These are phyloP conservation scores for Colletotrichum sidae DNA, from an alignment of 2,329 filamentous ascomycete genomes.

Conservation along the genomic window DNA sequence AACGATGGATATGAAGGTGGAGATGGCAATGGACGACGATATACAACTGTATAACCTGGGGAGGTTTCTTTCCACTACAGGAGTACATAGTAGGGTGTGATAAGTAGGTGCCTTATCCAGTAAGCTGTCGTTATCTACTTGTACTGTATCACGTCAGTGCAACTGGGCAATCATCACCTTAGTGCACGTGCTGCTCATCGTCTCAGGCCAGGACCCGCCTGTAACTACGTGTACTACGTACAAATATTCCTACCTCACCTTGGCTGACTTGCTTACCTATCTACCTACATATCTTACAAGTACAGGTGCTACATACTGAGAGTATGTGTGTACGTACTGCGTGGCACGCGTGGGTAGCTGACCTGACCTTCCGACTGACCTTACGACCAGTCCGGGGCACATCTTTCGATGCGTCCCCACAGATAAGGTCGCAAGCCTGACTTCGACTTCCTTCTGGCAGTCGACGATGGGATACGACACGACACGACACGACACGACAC, in stretches of 20 bases:
- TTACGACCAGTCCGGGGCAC: conserved; percentile 14
- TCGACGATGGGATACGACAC: too few relatives aligned
- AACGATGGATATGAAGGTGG: too few relatives aligned
- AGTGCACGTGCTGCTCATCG: background rate
- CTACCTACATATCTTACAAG: background rate
- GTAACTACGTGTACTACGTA: background rate
- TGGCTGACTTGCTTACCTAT: background rate
- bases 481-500: too few relatives aligned
- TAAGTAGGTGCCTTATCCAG: background rate
- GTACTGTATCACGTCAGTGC: background rate
- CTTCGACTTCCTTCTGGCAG: background rate
- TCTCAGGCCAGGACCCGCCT: conserved; percentile 12
- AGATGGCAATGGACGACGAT: too few relatives aligned
- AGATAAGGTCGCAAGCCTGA: conserved; percentile 32
- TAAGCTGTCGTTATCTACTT: background rate
- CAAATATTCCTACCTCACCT: background rate
- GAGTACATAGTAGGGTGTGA: too few relatives aligned
- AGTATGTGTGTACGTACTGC: background rate
- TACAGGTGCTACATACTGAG: background rate
- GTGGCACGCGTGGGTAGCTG: too few relatives aligned
- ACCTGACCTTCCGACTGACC: background rate
- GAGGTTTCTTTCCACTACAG: too few relatives aligned
- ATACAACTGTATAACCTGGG: too few relatives aligned
- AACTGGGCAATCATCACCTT: too few relatives aligned
- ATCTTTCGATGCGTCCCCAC: conserved; percentile 37